These are phyloP conservation scores for Quercus mongolica DNA, from an alignment of 306 rosid species.

Conservation along the genomic window DNA sequence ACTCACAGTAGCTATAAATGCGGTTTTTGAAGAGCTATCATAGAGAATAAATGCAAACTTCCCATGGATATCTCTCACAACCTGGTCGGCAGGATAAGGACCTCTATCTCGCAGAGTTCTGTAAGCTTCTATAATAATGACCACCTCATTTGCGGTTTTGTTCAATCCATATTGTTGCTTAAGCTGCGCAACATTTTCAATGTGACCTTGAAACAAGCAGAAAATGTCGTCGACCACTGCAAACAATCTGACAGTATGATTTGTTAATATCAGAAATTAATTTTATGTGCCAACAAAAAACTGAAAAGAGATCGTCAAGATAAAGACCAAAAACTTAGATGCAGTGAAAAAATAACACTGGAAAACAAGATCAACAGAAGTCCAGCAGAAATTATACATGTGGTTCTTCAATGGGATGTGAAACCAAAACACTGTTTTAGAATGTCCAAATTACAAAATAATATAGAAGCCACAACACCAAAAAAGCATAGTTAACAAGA, in stretches of 20 bases:
- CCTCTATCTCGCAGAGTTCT: constrained; percentile 94
- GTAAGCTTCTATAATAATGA: constrained; percentile 86
- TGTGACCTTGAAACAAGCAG: constrained; percentile 96
- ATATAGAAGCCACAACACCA: neutral
- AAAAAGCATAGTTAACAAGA: neutral
- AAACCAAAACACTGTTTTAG: neutral
- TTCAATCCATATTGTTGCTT: constrained; percentile 97
- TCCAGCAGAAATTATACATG: neutral
- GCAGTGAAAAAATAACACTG: neutral
- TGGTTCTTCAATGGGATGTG: neutral
- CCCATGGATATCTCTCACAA: constrained; percentile 93
- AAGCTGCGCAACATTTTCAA: constrained; percentile 74
- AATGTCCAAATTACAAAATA: neutral
- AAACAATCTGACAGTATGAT: constrained; percentile 54
- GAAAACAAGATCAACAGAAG: neutral
- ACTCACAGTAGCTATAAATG: constrained; percentile 79
- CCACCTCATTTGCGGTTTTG: constrained; percentile 81
- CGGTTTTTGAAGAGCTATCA: constrained; percentile 61
- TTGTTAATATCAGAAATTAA: neutral
- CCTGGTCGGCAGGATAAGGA: constrained; percentile 92
- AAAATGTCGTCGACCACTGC: constrained; percentile 97
- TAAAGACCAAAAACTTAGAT: neutral
- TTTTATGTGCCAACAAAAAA: neutral
- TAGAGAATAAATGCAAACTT: constrained; percentile 77
- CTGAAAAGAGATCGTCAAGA: neutral